Base-by-base conservation (phyloP, 2,329 filamentous ascomycete species). In the Fusarium dimerum region DNA sequence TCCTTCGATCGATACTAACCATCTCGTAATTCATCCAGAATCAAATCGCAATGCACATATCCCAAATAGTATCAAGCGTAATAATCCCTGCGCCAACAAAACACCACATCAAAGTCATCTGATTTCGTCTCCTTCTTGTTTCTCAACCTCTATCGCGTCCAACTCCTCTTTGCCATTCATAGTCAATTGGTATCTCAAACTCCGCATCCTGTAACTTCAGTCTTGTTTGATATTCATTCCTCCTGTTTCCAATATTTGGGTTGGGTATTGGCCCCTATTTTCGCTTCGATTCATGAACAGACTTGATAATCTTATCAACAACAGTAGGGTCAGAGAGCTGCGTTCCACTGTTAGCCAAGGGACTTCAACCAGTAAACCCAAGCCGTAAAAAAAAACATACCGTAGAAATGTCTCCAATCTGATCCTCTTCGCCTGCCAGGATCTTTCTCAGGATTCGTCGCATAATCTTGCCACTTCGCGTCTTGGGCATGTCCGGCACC, bases 401-500 rank as follows among this genome's bases (percentile, higher is more conserved):
- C 62, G 94, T 97, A 17, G 89, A 90, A 36, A 82, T 95, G 69
- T 99, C 94, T 65, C 94, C 94, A 48, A 99, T 80, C 75, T 96
- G 92, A 72, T 99, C 94, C 76, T 97, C 93, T 79, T 99, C 94
- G 36, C 93, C 93, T 15, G 92, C 92, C 63, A 99, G 76, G 68
- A 99, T 96, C 90, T 99, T 99, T 66, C 94, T 84, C 78, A 99
- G 76, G 69, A 99, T 96, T 60, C 94, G 87, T 59, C 94, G 85
- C 94, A 99, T 99, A 69, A 99, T 99, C 88, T 99, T 99, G 62
- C 94, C 94, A 64, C 90, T 96, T 64, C 94, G 84, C 38, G 94
- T 99, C 86, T 99, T 97, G 66, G 94, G 94, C 60, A 99, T 83
- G 71, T 99, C 94, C 3, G 92, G 88, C 42, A 99, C 89, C 49